Percentiles rank a stretch among this genome's conserved stretches.
phyloP scores from a whole-genome alignment of 768 basidiomycete genomes.

The Termitomyces heimii region DNA sequence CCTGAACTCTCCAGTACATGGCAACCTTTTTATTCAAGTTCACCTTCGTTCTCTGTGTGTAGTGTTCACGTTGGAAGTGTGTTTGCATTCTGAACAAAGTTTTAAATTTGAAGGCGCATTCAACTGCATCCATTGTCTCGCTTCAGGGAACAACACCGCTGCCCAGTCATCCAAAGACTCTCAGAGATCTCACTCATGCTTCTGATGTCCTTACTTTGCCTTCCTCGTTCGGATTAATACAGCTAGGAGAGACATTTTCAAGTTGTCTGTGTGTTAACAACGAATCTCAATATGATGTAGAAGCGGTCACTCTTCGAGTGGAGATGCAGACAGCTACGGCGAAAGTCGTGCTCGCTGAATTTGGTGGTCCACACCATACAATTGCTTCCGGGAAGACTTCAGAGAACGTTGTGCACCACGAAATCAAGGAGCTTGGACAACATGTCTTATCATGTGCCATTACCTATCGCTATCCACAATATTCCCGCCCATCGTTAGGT shows the following conservation, averaged over 20 bases:
- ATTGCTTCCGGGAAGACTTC: conserved; percentile 55
- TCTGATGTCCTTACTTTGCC: conserved; percentile 79
- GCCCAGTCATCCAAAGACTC: conserved; percentile 73
- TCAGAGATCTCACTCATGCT: conserved; percentile 75
- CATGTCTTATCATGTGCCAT: conserved; percentile 87
- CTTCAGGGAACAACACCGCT: conserved; percentile 69
- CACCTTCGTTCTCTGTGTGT: conserved; percentile 68
- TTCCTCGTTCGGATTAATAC: conserved; percentile 78
- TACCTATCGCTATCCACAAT: conserved; percentile 68
- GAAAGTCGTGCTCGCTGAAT: conserved; percentile 58
- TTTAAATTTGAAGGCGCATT: conserved; percentile 42
- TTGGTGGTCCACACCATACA: conserved; percentile 45
- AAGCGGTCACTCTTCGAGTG: conserved; percentile 59
- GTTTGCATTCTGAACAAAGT: not conserved
- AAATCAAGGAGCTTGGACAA: conserved; percentile 91
- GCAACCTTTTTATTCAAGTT: conserved; percentile 85
- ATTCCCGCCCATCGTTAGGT: conserved; percentile 43
- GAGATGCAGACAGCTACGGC: conserved; percentile 82
- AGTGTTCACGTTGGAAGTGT: not conserved
- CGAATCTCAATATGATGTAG: conserved; percentile 57
- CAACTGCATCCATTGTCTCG: conserved; percentile 71
- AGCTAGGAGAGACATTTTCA: conserved; percentile 85
- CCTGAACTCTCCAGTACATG: conserved; percentile 71
- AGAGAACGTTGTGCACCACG: conserved; percentile 70
- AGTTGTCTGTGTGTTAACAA: conserved; percentile 82